Evolutionary conservation across 2,329 filamentous ascomycete species (phyloP).

Genomic region (Diaporthe sp.): DNA sequence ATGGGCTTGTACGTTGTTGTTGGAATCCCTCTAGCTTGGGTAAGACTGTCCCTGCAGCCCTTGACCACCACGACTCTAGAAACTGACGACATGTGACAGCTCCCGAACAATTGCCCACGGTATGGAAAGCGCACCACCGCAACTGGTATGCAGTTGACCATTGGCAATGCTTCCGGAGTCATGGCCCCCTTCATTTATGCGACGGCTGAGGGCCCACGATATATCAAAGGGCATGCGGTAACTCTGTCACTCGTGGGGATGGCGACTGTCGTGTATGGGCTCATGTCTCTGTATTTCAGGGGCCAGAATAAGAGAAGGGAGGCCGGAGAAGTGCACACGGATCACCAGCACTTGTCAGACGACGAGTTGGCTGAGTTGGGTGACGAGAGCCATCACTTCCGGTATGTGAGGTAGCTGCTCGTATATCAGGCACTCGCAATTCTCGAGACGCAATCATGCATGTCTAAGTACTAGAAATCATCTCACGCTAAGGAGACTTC

Average conservation of each 20-base stretch:
- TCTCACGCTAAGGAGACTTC: neutral
- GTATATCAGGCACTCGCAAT: neutral
- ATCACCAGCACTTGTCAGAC: conserved; percentile 57
- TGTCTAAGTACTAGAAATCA: no score
- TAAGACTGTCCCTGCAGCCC: conserved; percentile 43
- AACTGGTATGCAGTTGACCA: conserved; percentile 77
- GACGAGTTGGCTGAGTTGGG: conserved; percentile 65
- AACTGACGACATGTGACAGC: conserved; percentile 42
- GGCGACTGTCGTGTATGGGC: conserved; percentile 64
- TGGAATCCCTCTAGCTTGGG: conserved; percentile 69
- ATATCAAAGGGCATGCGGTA: conserved; percentile 72
- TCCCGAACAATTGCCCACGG: conserved; percentile 77
- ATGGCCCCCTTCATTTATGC: conserved; percentile 78
- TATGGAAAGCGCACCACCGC: conserved; percentile 83
- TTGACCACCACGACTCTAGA: no score
- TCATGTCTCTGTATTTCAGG: conserved; percentile 68
- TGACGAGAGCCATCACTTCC: conserved; percentile 65
- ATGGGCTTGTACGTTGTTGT: conserved; percentile 76
- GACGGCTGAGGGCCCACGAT: conserved; percentile 66
- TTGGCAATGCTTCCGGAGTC: conserved; percentile 79
- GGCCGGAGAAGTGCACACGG: conserved; percentile 52
- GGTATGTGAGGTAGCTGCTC: conserved; percentile 56
- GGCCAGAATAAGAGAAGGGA: conserved; percentile 62
- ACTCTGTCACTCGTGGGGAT: conserved; percentile 71
- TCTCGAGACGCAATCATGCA: neutral